Evolutionary conservation across 1,284 basidiomycete species (phyloP), one percentile per base, ranked within the genome.

Genomic region (Moesziomyces aphidis): DNA sequence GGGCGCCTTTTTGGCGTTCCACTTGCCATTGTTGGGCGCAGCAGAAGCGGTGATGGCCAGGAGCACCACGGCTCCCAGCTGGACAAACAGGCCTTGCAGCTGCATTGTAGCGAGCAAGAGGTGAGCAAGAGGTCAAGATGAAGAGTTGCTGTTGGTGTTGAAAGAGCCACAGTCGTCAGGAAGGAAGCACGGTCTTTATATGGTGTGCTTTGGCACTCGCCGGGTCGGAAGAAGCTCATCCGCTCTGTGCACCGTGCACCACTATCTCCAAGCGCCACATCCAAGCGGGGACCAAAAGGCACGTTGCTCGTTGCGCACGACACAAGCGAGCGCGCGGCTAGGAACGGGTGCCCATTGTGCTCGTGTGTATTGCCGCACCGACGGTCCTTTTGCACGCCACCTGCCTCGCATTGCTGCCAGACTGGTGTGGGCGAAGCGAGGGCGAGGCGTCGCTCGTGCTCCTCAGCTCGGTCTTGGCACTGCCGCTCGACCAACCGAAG

Each of bases 1-100:
- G 66, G 72, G 72, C 39, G 61, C 62, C 54, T 57, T 65, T 28
- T 51, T 52, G 19, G 50, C 23, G n/a, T 62, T 58, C 49, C 54
- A 54, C 42, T 63, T 57, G 26, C 53, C 56, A 39, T 59, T 61
- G 66, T 74, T 69, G 24, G 72, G 72, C 0, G 72, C 72, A 23
- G 72, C 61, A 9, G 46, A 51, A 39, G 56, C 63, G 22, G 55
- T 46, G 46, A 70, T 60, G 15, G 67, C 67, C 56, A 74, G 49
- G 49, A 74, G 57, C 59, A 70, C 50, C 53, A 70, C 55, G 10
- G 62, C 61, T 55, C 65, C 66, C 11, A 73, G 59, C 57, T 69
- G 61, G 11, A 57, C 28, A 23, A 73, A 73, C 15, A 68, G 21
- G 24, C 71, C 71, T 31, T 61, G 28, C 19, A 73, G 62, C 49